phyloP scores from a whole-genome alignment of 2,329 filamentous ascomycete genomes.

The Neopestalotiopsis rosae region DNA sequence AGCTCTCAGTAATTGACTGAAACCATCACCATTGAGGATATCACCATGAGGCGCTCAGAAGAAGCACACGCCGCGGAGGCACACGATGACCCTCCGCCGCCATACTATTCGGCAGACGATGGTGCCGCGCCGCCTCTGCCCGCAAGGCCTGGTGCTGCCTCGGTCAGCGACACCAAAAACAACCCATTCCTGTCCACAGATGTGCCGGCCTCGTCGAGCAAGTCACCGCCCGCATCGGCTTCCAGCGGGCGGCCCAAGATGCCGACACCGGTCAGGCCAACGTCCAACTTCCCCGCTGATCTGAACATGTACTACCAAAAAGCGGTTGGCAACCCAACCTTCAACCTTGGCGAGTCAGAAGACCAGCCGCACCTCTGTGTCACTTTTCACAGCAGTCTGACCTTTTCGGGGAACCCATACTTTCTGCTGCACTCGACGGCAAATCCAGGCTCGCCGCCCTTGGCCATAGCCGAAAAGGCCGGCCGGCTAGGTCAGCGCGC shows the following conservation, averaged over 20 bases:
- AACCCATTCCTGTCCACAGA: slow-evolving; percentile 6
- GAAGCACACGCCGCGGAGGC: slow-evolving; percentile 14
- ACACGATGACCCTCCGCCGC: slow-evolving; percentile 19
- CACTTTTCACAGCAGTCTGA: slow-evolving; percentile 29
- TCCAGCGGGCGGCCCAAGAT: neutral
- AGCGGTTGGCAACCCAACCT: slow-evolving; percentile 22
- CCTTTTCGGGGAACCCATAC: slow-evolving; percentile 31
- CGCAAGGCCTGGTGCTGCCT: neutral
- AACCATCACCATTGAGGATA: neutral
- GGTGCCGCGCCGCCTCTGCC: neutral
- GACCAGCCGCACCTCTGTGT: slow-evolving; percentile 39
- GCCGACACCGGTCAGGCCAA: neutral
- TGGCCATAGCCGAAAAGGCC: slow-evolving; percentile 33
- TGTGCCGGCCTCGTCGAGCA: neutral
- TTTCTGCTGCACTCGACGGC: slow-evolving; percentile 42
- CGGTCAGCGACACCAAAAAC: slow-evolving; percentile 11
- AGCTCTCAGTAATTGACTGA: neutral
- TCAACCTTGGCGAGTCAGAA: slow-evolving; percentile 37
- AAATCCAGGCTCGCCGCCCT: slow-evolving; percentile 30
- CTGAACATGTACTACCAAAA: slow-evolving; percentile 38
- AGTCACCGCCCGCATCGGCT: neutral
- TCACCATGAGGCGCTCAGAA: slow-evolving; percentile 19
- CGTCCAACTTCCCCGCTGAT: slow-evolving; percentile 33
- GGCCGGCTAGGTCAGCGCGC: slow-evolving; percentile 14
- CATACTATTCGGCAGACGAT: slow-evolving; percentile 11